Base-by-base conservation (phyloP, 2,329 filamentous ascomycete genomes). In the Monosporascus sp. region DNA sequence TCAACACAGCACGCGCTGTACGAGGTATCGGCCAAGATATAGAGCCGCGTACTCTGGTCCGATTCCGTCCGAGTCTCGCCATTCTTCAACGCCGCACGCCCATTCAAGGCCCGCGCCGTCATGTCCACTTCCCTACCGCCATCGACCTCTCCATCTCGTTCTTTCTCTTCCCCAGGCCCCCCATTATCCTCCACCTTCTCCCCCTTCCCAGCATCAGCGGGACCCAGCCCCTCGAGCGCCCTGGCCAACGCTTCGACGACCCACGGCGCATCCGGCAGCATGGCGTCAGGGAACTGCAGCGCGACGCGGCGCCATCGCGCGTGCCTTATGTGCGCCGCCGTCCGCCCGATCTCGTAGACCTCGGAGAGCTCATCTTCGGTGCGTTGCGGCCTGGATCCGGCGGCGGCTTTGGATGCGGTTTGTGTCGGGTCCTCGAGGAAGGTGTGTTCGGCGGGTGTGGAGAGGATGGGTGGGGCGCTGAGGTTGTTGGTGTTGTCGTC, bases 1-100 rank as follows among this genome's bases (percentile, higher is more conserved):
- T 99, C 94, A 18, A 97, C 92, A 65, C 94, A 99, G 73, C 94
- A 99, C 0, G 93, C 87, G 55, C 94, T 95, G 71, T 97, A 99
- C 2, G 93, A 97, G 2, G 94, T 97, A 70, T 99, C 94, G 35
- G 88, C 94, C 18, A 99, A 77, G 55, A 99, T 92, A 62, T 89
- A 96, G 50, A 97, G 77, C 57, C 78, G 67, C 31, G 66, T 65
- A 8, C 25, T 55, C 41, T 51, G 49, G 8, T 36, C 39, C 37
- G 39, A 7, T 8, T 15, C 41, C 17, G 36, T 25, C 20, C 11
- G 31, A 14, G 18, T 44, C 15, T 46, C 38, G 24, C 37, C 38
- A 27, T 51, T 50, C 31, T 35, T 35, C 31, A 5, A 35, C 31
- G 9, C 31, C 8, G 43, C 24, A 1, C 8, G 15, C 43, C 43